Conservation (phyloP, 2,329 filamentous ascomycete genomes). For the Tricladium varicosporioides region DNA sequence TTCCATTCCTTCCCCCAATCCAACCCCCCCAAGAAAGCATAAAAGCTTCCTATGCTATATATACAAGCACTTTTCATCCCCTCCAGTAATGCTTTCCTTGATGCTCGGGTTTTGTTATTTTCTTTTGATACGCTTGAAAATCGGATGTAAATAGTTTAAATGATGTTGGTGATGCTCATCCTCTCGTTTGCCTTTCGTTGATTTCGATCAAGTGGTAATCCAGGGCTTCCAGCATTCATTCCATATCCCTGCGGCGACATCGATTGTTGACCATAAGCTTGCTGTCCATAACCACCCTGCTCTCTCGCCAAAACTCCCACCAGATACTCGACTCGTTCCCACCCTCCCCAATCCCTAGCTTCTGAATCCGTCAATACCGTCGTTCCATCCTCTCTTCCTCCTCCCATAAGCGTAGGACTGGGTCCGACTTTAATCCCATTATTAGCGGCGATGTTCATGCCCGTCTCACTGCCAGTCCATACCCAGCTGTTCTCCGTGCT, state of each 20-base stretch:
- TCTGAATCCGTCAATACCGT: constrained; percentile 52
- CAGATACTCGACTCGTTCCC: constrained; percentile 69
- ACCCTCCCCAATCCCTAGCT: constrained; percentile 72
- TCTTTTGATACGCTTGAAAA: too few species aligned
- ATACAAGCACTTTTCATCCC: not conserved
- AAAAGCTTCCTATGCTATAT: too few species aligned
- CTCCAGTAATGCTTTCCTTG: not conserved
- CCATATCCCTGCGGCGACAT: constrained; percentile 10
- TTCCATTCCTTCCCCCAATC: too few species aligned
- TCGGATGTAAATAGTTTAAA: constrained; percentile 12
- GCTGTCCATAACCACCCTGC: constrained; percentile 17
- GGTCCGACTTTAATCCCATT: constrained; percentile 1
- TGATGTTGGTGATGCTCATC: constrained; percentile 33
- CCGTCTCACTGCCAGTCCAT: constrained; percentile 65
- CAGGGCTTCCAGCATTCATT: not conserved
- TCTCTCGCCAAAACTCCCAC: constrained; percentile 50
- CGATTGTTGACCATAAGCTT: not conserved
- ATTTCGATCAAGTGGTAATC: not conserved
- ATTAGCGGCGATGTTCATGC: constrained; percentile 31
- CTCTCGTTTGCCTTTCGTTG: constrained; percentile 25
- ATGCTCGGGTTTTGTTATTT: not conserved
- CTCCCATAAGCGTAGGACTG: constrained; percentile 25
- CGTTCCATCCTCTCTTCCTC: constrained; percentile 37
- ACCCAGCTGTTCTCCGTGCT: constrained; percentile 78
- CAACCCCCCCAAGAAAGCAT: too few species aligned